These are phyloP conservation scores for Lichtheimia hyalospora DNA, from an alignment of 371 early-diverging fungal genomes.

Conservation along the genomic window DNA sequence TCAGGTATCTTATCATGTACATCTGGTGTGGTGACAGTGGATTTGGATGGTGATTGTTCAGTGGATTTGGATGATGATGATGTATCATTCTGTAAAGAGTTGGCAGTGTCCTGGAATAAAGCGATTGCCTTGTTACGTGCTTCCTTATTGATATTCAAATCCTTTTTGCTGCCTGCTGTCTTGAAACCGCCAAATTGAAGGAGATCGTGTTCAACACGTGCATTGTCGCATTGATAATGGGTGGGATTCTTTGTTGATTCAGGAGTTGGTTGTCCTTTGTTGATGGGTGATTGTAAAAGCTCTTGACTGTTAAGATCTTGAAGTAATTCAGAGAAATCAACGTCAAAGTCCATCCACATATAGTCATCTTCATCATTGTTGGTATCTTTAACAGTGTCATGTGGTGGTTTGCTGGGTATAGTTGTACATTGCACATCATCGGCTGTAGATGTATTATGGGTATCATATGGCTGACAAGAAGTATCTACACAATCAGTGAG, in stretches of 20 bases:
- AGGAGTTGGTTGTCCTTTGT: neutral
- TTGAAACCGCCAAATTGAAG: slow-evolving; percentile 10
- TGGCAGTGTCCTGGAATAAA: neutral
- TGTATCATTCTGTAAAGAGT: neutral
- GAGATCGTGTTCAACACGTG: slow-evolving; percentile 19
- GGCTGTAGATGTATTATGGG: neutral
- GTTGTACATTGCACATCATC: neutral
- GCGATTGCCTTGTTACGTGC: slow-evolving; percentile 14
- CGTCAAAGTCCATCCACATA: slow-evolving; percentile 17
- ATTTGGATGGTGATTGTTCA: neutral
- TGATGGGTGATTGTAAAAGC: neutral
- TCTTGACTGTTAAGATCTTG: neutral
- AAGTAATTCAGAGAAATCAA: slow-evolving; percentile 7
- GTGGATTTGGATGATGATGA: neutral
- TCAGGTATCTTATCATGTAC: no score
- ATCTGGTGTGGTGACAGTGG: no score
- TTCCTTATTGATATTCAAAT: slow-evolving; percentile 19
- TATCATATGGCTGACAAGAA: neutral
- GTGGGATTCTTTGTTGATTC: neutral
- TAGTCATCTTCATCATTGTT: slow-evolving; percentile 10
- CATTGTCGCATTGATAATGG: slow-evolving; percentile 4
- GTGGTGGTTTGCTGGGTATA: neutral
- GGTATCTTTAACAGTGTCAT: neutral
- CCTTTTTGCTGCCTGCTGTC: slow-evolving; percentile 20
- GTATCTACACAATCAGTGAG: neutral